A percentile compares a stretch with the other conserved stretches of the same genome.
These are phyloP conservation scores for Ophiostoma australiae DNA, from an alignment of 2,329 filamentous ascomycete species.

Conservation along the genomic window DNA sequence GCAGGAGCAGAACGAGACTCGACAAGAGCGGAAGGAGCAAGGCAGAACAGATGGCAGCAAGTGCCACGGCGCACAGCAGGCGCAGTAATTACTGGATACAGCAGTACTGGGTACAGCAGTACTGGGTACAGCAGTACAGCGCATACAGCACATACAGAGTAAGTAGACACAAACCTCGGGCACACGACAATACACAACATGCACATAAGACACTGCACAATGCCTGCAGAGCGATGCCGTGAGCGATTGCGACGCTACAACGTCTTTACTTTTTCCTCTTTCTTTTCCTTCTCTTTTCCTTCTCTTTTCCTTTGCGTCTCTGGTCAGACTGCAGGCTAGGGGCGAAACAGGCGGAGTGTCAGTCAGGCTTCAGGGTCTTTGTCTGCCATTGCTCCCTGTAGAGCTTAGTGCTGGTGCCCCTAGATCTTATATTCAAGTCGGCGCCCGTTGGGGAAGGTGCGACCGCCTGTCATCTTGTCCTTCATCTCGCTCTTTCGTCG, in stretches of 20 bases:
- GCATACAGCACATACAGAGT: background rate
- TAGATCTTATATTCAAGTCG: background rate
- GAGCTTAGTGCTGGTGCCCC: background rate
- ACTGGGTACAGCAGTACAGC: background rate
- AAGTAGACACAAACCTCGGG: background rate
- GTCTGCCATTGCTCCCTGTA: background rate
- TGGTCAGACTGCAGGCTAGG: background rate
- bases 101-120: background rate
- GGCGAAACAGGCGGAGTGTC: background rate
- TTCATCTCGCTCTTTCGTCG: background rate
- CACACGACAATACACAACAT: background rate
- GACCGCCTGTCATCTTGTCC: background rate
- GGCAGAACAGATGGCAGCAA: background rate
- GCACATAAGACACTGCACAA: no score
- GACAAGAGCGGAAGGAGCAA: background rate
- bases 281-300: background rate
- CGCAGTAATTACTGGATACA: background rate
- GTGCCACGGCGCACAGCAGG: background rate
- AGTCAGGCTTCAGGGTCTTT: slow-evolving; percentile 2
- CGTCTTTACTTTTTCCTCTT: background rate
- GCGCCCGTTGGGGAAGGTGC: background rate
- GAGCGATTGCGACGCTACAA: background rate
- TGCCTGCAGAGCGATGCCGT: background rate
- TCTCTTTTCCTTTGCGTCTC: background rate
- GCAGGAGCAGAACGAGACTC: slow-evolving; percentile 5